Percentiles rank a stretch among this genome's conserved stretches.
Conservation (phyloP, 169 alveolate species). For the Blepharisma undulans region DNA sequence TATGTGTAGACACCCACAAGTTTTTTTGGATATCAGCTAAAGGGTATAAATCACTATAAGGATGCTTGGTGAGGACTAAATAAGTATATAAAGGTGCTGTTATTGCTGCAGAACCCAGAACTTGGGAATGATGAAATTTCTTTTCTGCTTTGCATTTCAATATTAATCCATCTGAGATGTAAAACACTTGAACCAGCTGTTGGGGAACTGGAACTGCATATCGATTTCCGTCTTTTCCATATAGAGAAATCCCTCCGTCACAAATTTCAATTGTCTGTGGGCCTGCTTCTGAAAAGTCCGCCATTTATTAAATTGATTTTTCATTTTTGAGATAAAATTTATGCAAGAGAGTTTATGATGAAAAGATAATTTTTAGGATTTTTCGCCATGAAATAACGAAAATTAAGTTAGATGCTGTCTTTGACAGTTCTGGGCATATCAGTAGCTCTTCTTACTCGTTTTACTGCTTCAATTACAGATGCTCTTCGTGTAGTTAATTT, state of each 20-base stretch:
- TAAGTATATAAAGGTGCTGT: conserved; percentile 1
- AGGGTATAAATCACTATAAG: conserved; percentile 37
- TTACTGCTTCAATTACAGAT: not conserved
- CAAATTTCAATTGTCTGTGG: not conserved
- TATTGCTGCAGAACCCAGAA: not conserved
- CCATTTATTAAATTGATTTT: conserved; percentile 1
- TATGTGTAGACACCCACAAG: not conserved
- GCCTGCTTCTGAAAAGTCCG: conserved; percentile 40
- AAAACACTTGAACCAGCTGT: not conserved
- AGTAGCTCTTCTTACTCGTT: not conserved
- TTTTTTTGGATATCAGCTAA: not conserved
- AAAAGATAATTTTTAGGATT: not conserved
- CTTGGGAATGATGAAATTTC: conserved; percentile 36
- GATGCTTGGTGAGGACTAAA: conserved; percentile 28
- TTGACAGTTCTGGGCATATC: not conserved
- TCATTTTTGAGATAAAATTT: not conserved
- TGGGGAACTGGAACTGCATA: conserved; percentile 38
- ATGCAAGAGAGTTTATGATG: not conserved
- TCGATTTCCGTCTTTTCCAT: not conserved
- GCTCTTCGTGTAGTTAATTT: not conserved
- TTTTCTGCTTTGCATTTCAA: conserved; percentile 21
- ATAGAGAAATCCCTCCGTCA: not conserved
- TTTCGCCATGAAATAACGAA: not conserved
- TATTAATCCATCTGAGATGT: conserved; percentile 18
- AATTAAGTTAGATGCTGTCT: not conserved